Conservation (phyloP, 2,329 filamentous ascomycete species). For the Aspergillaceae sp. region DNA sequence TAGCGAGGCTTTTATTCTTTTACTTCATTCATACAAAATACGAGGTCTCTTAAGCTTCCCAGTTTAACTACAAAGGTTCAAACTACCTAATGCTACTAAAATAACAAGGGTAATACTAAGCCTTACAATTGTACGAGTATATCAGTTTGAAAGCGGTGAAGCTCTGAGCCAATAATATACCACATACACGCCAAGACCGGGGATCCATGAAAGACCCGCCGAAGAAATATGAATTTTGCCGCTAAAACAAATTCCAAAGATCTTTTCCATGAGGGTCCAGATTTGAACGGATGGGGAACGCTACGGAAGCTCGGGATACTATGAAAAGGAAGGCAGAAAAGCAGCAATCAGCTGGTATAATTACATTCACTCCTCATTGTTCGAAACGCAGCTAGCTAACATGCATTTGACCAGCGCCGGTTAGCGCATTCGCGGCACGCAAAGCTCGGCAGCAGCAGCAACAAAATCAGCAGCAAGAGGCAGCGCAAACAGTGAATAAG, state of each 20-base stretch:
- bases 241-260: not conserved
- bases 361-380: not conserved
- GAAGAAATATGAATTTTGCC: not conserved
- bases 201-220: not conserved
- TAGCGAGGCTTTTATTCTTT: no score
- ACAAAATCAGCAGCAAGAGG: slow-evolving; percentile 22
- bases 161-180: no score
- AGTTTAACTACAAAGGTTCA: no score
- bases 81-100: no score
- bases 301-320: not conserved
- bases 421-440: slow-evolving; percentile 37
- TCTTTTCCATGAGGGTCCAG: not conserved
- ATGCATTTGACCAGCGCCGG: slow-evolving; percentile 18
- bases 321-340: slow-evolving; percentile 35
- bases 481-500: slow-evolving; percentile 11
- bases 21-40: no score
- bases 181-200: no score
- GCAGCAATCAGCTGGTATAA: slow-evolving; percentile 24
- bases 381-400: not conserved
- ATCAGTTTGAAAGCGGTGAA: no score
- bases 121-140: no score
- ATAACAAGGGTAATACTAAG: no score
- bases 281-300: not conserved
- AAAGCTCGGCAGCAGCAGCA: slow-evolving; percentile 31
- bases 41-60: no score